These are phyloP conservation scores for Cyberlindnera maritima DNA, from an alignment of 805 yeast genomes.

Conservation along the genomic window DNA sequence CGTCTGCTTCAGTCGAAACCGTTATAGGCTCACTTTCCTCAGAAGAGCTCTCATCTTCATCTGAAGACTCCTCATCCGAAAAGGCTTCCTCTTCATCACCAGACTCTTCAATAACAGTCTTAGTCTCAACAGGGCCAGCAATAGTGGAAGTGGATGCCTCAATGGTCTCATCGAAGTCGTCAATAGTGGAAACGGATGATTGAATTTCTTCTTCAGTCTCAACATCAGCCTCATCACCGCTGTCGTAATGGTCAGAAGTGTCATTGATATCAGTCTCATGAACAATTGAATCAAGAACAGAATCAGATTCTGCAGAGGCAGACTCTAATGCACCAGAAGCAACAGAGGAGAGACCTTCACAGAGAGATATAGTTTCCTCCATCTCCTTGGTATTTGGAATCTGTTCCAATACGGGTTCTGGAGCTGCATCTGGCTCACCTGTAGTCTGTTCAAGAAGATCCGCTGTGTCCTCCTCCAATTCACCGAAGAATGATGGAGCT, in stretches of 20 bases:
- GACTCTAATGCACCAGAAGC: background rate
- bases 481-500: background rate
- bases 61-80: constrained; percentile 1
- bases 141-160: background rate
- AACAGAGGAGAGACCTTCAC: no score
- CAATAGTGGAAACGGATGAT: background rate
- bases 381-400: constrained; percentile 3
- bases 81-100: background rate
- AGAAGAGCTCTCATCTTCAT: constrained; percentile 1
- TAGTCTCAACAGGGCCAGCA: background rate
- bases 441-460: background rate
- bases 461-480: background rate
- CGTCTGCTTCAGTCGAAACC: background rate
- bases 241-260: background rate
- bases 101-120: background rate
- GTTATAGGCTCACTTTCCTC: background rate
- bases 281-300: background rate
- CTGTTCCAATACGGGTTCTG: constrained; percentile 6
- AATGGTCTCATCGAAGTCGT: background rate
- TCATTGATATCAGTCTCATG: background rate
- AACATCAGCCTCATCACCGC: constrained; percentile 10
- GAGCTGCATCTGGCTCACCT: constrained; percentile 1
- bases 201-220: constrained; percentile 3
- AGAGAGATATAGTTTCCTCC: no score
- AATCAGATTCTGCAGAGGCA: no score